Base-by-base conservation (phyloP, 257 asterid species). In the Striga asiatica region DNA sequence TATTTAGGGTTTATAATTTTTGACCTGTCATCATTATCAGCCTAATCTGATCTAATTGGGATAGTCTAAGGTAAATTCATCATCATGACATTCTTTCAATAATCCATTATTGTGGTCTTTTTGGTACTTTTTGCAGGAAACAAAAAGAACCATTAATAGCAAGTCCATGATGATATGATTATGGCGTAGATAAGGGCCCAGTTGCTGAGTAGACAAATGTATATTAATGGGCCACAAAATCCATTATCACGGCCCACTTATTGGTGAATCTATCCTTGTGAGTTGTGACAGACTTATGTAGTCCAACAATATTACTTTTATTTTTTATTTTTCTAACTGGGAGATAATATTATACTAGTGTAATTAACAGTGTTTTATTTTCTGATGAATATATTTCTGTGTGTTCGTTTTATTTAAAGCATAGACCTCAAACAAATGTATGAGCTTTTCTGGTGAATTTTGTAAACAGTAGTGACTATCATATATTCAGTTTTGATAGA, bases 211-310 rank as follows among this genome's bases (percentile, higher is more conserved):
- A 56, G 54, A 21, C 7, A 61, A 43, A 16, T 61, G 29, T 43
- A 57, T 19, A 45, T 57, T 60, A 13, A 68, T 73, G 81, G 84
- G 76, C 88, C 79, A 58, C 18, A 62, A 67, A 64, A 70, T 74
- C 76, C 78, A 60, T 43, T 54, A 23, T 7, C 9, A 4, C 60
- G 73, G 78, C 71, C 78, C 78, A 62, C 74, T 74, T 49, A 64
- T 47, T 59, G 62, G 23, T 13, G 27, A 72, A 54, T 72, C 71
- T 66, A 32, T 16, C n/a, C n/a, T n/a, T n/a, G n/a, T n/a, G n/a
- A n/a, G n/a, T n/a, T n/a, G n/a, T n/a, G n/a, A n/a, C n/a, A n/a
- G n/a, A n/a, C n/a, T n/a, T n/a, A n/a, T n/a, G n/a, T n/a, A n/a
- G n/a, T n/a, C n/a, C n/a, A n/a, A n/a, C n/a, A n/a, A n/a, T n/a